Evolutionary conservation across 106 monocot genomes (phyloP).

Genomic region (Dioscorea zingiberensis): DNA sequence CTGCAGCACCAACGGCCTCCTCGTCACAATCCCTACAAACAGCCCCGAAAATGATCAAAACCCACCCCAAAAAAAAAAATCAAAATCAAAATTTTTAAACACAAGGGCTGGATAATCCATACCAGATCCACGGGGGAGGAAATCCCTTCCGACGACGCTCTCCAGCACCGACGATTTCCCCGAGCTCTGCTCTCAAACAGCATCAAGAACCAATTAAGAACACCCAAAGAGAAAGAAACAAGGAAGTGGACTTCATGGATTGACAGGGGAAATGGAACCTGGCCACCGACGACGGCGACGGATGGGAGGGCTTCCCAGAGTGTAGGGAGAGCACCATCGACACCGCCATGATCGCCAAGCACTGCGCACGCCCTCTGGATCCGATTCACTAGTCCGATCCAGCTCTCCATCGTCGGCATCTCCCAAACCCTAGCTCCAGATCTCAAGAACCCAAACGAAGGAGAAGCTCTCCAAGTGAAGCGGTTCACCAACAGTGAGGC

Average conservation of each 20-base stretch:
- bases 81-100: not conserved
- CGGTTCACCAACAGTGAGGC: no score
- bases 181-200: constrained; percentile 40
- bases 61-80: not conserved
- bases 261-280: constrained; percentile 16
- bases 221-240: not conserved
- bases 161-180: constrained; percentile 86
- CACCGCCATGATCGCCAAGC: constrained; percentile 56
- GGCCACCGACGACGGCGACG: constrained; percentile 64
- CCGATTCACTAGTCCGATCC: constrained; percentile 54
- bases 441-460: no score
- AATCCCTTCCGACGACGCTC: constrained; percentile 76
- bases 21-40: constrained; percentile 77
- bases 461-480: no score
- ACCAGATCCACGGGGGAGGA: constrained; percentile 83
- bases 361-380: constrained; percentile 64
- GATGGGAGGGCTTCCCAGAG: constrained; percentile 67
- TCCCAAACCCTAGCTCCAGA: not conserved
- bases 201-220: not conserved
- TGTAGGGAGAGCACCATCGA: constrained; percentile 39
- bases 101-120: constrained; percentile 1
- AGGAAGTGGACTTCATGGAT: not conserved
- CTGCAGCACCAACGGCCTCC: constrained; percentile 91
- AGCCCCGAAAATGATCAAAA: constrained; percentile 6
- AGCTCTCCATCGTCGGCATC: constrained; percentile 69